These are phyloP conservation scores for Chalciporus sphaerocephalus DNA, from an alignment of 768 basidiomycete species.

Conservation along the genomic window DNA sequence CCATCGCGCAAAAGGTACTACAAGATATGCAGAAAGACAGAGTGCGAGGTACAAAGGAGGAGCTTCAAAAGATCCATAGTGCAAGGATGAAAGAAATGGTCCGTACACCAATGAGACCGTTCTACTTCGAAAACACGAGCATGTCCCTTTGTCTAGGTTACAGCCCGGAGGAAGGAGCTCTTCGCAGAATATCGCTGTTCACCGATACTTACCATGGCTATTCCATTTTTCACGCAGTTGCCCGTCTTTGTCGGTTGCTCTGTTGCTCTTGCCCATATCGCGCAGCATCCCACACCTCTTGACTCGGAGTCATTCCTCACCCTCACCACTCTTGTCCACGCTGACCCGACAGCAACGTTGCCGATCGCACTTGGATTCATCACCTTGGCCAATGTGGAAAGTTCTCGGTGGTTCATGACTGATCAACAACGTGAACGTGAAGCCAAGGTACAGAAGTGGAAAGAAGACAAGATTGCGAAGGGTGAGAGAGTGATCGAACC, in stretches of 20 bases:
- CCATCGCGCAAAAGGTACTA: slow-evolving; percentile 32
- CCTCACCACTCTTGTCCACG: slow-evolving; percentile 62
- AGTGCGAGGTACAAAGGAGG: slow-evolving; percentile 52
- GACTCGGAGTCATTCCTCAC: slow-evolving; percentile 77
- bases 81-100: slow-evolving; percentile 50
- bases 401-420: slow-evolving; percentile 67
- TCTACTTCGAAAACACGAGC: not conserved
- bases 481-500: slow-evolving; percentile 45
- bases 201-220: slow-evolving; percentile 51
- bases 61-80: slow-evolving; percentile 44
- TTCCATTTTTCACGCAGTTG: slow-evolving; percentile 63
- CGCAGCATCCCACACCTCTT: slow-evolving; percentile 57
- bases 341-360: slow-evolving; percentile 65
- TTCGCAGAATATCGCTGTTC: slow-evolving; percentile 54
- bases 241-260: slow-evolving; percentile 71
- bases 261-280: slow-evolving; percentile 50
- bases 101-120: slow-evolving; percentile 3
- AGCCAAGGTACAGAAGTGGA: slow-evolving; percentile 44
- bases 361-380: slow-evolving; percentile 70
- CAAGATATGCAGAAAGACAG: slow-evolving; percentile 52
- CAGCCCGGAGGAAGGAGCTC: slow-evolving; percentile 54
- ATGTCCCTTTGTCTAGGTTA: slow-evolving; percentile 39
- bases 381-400: slow-evolving; percentile 77
- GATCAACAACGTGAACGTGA: slow-evolving; percentile 51
- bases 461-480: slow-evolving; percentile 39